Evolutionary conservation across 2,329 filamentous ascomycete genomes (phyloP), one percentile per base, ranked within the genome.

Genomic region (Septoria petroselini): DNA sequence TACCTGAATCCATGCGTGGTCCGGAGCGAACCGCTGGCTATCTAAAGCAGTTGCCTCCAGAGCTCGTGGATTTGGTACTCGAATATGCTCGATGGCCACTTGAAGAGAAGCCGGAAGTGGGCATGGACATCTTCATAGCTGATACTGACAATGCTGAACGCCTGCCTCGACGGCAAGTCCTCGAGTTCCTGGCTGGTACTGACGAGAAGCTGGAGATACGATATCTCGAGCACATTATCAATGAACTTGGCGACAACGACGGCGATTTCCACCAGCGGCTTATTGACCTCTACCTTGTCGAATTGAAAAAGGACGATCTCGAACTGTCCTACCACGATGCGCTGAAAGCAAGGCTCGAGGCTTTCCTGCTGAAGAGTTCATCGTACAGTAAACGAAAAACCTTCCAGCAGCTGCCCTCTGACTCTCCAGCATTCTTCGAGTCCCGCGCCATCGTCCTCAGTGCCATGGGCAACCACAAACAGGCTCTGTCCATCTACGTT

Each of bases 401-500:
- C 11, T 85, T 95, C 63, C 78, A 79, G 42, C 77, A 88, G 63
- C 81, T 98, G 48, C 88, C 90, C 4, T 77, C 83, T 52, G 87
- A 95, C 62, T 85, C 96, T 66, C 76, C 90, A 0, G 77, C 81
- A 2, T 96, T 96, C 63, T 95, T 86, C 68, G 91, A 97, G 67
- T 83, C 89, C 1, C 84, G 91, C 54, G 93, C 93, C 5, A 85
- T 97, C 37, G 84, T 97, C 15, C 80, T 97, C 31, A 90, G 88
- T 69, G 94, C 93, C 61, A 95, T 97, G 88, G 89, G 88, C 5
- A 86, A 91, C 62, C 91, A 98, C 71, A 91, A 89, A 65, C 90
- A 97, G 70, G 93, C 93, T 0, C 74, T 98, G n/a, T 86, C 93
- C 66, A 95, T 98, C 44, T 98, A 95, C 67, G 91, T 97, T 21